These are phyloP conservation scores for Cryptococcus sp. DNA, from an alignment of 1,284 basidiomycete genomes.

Conservation along the genomic window DNA sequence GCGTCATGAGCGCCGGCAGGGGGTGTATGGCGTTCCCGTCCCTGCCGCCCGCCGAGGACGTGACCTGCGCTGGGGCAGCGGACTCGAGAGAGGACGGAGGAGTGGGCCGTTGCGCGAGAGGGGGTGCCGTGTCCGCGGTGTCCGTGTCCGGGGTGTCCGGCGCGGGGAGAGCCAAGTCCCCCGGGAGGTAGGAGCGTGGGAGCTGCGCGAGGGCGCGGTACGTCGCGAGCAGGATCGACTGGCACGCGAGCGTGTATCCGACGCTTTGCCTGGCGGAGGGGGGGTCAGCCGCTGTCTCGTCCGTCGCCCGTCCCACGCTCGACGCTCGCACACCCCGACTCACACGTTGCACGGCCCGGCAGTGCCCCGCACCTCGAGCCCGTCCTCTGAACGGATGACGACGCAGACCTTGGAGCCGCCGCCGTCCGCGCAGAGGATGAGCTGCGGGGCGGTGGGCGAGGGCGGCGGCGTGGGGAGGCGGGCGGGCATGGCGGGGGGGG, in stretches of 20 bases:
- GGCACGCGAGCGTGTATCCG: constrained; percentile 31
- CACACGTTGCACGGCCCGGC: constrained; percentile 46
- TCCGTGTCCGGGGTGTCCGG: too few species aligned
- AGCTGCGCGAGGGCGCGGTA: constrained; percentile 40
- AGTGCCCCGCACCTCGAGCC: constrained; percentile 37
- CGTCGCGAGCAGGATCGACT: constrained; percentile 39
- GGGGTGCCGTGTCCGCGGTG: too few species aligned
- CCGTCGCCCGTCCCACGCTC: not conserved
- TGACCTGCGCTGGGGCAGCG: too few species aligned
- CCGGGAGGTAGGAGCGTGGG: constrained; percentile 27
- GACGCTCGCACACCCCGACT: constrained; percentile 20
- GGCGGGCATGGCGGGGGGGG: constrained; percentile 9
- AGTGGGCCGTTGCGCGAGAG: too few species aligned
- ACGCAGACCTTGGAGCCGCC: constrained; percentile 45
- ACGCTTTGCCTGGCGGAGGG: constrained; percentile 28
- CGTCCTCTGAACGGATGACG: constrained; percentile 35
- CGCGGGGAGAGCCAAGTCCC: constrained; percentile 19
- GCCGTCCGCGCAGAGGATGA: constrained; percentile 38
- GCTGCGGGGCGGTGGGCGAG: constrained; percentile 12
- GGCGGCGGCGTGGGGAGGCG: constrained; percentile 12
- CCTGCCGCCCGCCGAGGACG: too few species aligned
- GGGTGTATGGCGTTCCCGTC: too few species aligned
- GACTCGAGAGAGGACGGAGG: too few species aligned
- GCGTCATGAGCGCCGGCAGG: too few species aligned
- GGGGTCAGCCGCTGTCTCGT: not conserved